Base-by-base conservation (phyloP, 2,329 filamentous ascomycete species). In the Neurospora crassa region DNA sequence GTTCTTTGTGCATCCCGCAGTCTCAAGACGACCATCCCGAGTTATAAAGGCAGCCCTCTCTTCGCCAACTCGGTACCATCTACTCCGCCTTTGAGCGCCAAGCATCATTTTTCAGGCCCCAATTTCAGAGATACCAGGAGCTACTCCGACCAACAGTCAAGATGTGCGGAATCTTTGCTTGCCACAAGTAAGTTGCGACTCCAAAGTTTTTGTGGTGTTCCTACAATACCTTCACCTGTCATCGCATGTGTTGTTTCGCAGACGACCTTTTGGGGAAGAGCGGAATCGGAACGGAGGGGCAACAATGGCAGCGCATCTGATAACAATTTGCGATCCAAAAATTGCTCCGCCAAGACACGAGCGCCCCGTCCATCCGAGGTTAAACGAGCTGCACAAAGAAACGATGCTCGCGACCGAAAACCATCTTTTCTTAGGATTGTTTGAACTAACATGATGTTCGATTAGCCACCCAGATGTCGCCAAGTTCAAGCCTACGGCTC, bases 121-220 rank as follows among this genome's bases (percentile, higher is more conserved):
- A 59, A 67, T 67, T 34, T 53, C 71, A 67, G 70, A 72, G 67
- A 37, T 37, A 34, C 45, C 20, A 63, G 40, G 37, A 70, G 59
- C 45, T 68, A 69, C 41, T 68, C 70, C 24, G 5, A 59, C 5
- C 69, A 45, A 72, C 43, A 71, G 68, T 74, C 78, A 80, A 73
- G 68, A 97, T 97, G 94, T 97, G 94, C 91, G 94, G 94, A 83
- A 97, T 97, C 80, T 97, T 97, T 83, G 94, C 93, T 78, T 97
- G 94, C 84, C 93, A 97, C 84, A 86, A 88, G 94, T 97, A 84
- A 81, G 90, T 87, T 70, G 53, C 53, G 53, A 63, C 53, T 63
- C 16, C 14, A 37, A 5, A 34, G 53, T 2, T 7, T 63, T 63
- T 34, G 29, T 63, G 53, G 53, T 63, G 53, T 72, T 74, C 74